These are phyloP conservation scores for Picochlorum sp. DNA, from an alignment of 139 green algal genomes.

Conservation along the genomic window DNA sequence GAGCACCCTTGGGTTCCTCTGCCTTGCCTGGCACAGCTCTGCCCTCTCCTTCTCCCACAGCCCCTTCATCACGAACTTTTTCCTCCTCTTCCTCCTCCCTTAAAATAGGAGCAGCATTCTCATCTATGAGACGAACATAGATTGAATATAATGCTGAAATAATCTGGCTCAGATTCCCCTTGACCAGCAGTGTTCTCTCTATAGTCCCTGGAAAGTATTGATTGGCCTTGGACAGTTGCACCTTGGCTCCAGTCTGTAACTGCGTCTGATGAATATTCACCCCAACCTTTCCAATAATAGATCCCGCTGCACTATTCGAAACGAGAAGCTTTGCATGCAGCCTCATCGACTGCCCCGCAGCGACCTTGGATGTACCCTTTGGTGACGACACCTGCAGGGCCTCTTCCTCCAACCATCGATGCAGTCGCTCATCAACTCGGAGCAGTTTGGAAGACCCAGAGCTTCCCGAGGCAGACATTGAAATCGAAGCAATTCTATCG, in stretches of 20 bases:
- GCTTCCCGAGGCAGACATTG: no score
- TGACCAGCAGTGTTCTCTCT: conserved; percentile 66
- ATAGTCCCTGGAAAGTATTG: conserved; percentile 56
- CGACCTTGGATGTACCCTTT: no score
- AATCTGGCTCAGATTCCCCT: conserved; percentile 45
- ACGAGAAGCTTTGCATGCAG: conserved; percentile 61
- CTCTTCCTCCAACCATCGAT: no score
- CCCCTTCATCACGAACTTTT: background rate
- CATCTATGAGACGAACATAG: conserved; percentile 49
- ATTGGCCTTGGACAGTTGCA: conserved; percentile 49
- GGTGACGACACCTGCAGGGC: no score
- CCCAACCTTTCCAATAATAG: conserved; percentile 61
- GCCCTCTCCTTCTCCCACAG: background rate
- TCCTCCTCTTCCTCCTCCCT: background rate
- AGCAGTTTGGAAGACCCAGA: no score
- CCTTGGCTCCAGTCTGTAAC: conserved; percentile 42
- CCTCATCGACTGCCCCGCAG: background rate
- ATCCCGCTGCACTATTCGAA: conserved; percentile 56
- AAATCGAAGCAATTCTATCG: background rate
- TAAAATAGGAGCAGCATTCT: conserved; percentile 25
- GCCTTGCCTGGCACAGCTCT: background rate
- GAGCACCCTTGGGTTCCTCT: no score
- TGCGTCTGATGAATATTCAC: conserved; percentile 71
- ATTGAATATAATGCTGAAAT: conserved; percentile 69
- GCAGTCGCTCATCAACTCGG: no score